phyloP scores from a whole-genome alignment of 345 rosid species.

The Carallia brachiata region DNA sequence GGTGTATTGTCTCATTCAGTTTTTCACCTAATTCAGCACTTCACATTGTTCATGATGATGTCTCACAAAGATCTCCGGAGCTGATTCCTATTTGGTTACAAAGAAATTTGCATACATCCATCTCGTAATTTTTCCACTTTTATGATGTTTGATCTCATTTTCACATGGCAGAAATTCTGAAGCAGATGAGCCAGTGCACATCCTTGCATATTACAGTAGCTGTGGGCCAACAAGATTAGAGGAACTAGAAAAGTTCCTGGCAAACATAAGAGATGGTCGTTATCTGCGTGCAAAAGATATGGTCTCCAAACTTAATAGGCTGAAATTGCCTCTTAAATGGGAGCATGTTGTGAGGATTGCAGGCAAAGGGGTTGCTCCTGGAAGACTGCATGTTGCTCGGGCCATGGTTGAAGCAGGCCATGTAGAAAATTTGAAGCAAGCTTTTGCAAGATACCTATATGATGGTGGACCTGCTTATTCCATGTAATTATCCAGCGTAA shows the following conservation, averaged over 20 bases:
- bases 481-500: slow-evolving; percentile 39
- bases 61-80: too few species aligned
- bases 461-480: slow-evolving; percentile 97
- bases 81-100: too few species aligned
- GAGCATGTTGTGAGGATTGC: slow-evolving; percentile 82
- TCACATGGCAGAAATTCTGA: slow-evolving; percentile 44
- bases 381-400: slow-evolving; percentile 90
- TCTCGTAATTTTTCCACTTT: slow-evolving; percentile 2
- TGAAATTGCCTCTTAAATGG: slow-evolving; percentile 84
- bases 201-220: slow-evolving; percentile 92
- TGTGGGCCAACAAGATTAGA: slow-evolving; percentile 69
- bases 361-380: slow-evolving; percentile 92
- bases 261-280: slow-evolving; percentile 84
- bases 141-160: slow-evolving; percentile 17
- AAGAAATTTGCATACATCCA: neutral
- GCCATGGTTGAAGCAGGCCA: slow-evolving; percentile 94
- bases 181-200: slow-evolving; percentile 81
- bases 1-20: neutral
- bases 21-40: neutral
- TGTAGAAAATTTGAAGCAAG: slow-evolving; percentile 82
- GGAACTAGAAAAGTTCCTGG: slow-evolving; percentile 63
- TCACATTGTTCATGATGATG: too few species aligned
- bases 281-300: slow-evolving; percentile 76
- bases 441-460: slow-evolving; percentile 72
- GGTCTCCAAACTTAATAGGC: slow-evolving; percentile 70